A percentile compares a stretch with the other conserved stretches of the same genome.
phyloP scores from a whole-genome alignment of 306 rosid genomes.

The Lathyrus oleraceus region DNA sequence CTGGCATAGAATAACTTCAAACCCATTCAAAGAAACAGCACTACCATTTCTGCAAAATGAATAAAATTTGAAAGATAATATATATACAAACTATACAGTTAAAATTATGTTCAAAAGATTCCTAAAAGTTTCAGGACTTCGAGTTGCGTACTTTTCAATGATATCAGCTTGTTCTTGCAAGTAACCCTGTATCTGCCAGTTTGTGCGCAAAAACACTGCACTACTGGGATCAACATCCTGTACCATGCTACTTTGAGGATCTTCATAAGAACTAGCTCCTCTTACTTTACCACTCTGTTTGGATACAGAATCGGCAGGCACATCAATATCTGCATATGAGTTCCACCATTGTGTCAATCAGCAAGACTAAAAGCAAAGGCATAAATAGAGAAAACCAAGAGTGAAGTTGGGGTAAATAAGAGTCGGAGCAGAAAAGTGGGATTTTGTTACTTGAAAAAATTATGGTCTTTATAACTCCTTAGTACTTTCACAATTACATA shows the following conservation, averaged over 20 bases:
- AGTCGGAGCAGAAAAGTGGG: constrained; percentile 27
- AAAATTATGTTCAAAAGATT: constrained; percentile 9
- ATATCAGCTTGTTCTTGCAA: constrained; percentile 90
- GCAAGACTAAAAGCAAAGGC: constrained; percentile 22
- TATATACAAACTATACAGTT: constrained; percentile 24
- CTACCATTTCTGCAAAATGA: constrained; percentile 66
- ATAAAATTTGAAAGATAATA: constrained; percentile 32
- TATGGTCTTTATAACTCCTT: constrained; percentile 9
- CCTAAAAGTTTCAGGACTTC: constrained; percentile 17
- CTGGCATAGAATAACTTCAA: constrained; percentile 68
- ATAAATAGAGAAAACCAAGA: constrained; percentile 12
- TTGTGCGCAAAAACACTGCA: constrained; percentile 72
- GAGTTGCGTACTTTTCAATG: constrained; percentile 66
- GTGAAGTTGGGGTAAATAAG: constrained; percentile 16
- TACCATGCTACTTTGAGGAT: constrained; percentile 48
- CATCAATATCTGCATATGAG: constrained; percentile 59
- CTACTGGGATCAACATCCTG: constrained; percentile 55
- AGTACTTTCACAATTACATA: constrained; percentile 10
- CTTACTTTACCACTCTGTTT: constrained; percentile 56
- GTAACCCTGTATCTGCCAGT: constrained; percentile 94
- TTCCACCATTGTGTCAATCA: constrained; percentile 33
- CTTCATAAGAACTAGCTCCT: constrained; percentile 58
- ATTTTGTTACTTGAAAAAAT: constrained; percentile 25
- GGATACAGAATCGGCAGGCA: constrained; percentile 54
- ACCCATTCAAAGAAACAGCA: constrained; percentile 67